Evolutionary conservation across 352 stramenopile species (phyloP), one percentile per base, ranked within the genome.

Genomic region (Ophiocytium majus): DNA sequence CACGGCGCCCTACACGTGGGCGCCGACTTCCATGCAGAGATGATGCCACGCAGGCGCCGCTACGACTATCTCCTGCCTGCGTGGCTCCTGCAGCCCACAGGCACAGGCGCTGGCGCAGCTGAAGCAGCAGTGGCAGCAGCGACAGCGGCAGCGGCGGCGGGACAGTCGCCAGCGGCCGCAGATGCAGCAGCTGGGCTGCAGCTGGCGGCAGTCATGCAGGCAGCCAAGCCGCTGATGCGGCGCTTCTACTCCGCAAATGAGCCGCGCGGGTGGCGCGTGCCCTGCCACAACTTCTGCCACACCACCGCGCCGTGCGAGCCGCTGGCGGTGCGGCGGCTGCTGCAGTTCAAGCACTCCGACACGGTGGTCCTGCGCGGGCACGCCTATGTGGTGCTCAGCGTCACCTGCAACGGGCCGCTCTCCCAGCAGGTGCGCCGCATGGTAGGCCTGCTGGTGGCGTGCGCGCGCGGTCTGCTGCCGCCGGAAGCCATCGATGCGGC

Each of bases 231-330:
- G 33, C 80, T 88, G 64, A 50, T 82, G 50, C 10, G 32, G 64
- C 50, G 31, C 5, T 76, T 76, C 64, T 76, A 76, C 64, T 49
- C 35, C 32, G 28, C 23, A 31, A 86, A 50, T 23, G 74, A 78
- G 19, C 76, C 33, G 50, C 79, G 79, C 32, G 79, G 80, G 31
- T 10, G 33, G 5, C 64, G 64, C 64, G 79, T 78, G 14, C 79
- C 64, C 31, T 88, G 80, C 79, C 84, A 88, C 66, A 88, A 88
- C 80, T 88, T 88, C 71, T 85, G 84, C 49, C 79, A 49, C 19
- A 82, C 31, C 71, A 78, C 84, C 33, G 57, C 84, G 32, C 84
- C 84, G 28, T 63, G 81, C 79, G 84, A 82, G 50, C 74, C 84
- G 9, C 64, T 76, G 36, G 43, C 75, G 1, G 49, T n/a, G 10